phyloP scores from a whole-genome alignment of 805 yeast species.

The Maudiozyma bulderi region DNA sequence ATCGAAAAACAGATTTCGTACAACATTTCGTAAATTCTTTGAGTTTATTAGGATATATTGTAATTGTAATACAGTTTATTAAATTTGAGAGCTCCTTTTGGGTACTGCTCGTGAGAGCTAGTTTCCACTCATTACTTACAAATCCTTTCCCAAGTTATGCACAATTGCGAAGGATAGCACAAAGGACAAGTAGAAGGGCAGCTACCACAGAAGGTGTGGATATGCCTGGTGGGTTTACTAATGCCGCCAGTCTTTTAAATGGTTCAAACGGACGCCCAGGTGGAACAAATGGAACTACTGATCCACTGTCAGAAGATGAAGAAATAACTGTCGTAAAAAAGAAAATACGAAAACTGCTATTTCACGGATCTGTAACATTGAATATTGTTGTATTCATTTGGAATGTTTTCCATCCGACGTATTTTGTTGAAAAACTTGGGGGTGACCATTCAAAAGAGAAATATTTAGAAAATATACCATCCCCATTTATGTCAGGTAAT shows the following conservation, averaged over 20 bases:
- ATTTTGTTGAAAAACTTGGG: constrained; percentile 30
- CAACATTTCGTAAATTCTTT: constrained; percentile 13
- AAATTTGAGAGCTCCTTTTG: constrained; percentile 22
- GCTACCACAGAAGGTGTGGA: constrained; percentile 2
- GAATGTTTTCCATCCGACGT: constrained; percentile 23
- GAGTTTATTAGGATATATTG: constrained; percentile 15
- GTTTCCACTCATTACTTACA: constrained; percentile 32
- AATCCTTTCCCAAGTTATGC: constrained; percentile 33
- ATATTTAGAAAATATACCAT: constrained; percentile 25
- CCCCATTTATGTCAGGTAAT: constrained; percentile 19
- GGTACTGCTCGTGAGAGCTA: constrained; percentile 26
- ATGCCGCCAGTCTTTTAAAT: neutral
- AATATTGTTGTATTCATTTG: constrained; percentile 14
- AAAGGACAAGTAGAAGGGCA: constrained; percentile 6
- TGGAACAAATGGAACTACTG: neutral
- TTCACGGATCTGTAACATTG: constrained; percentile 20
- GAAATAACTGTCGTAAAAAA: constrained; percentile 9
- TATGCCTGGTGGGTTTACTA: constrained; percentile 19
- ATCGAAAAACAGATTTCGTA: constrained; percentile 20
- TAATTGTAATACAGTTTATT: constrained; percentile 19
- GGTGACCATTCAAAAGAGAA: constrained; percentile 14
- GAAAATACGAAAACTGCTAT: constrained; percentile 16
- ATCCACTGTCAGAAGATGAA: constrained; percentile 1
- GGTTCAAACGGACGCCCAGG: neutral
- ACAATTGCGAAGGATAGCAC: constrained; percentile 16